Base-by-base conservation (phyloP, 169 alveolate species). In the Plasmodium knowlesi region DNA sequence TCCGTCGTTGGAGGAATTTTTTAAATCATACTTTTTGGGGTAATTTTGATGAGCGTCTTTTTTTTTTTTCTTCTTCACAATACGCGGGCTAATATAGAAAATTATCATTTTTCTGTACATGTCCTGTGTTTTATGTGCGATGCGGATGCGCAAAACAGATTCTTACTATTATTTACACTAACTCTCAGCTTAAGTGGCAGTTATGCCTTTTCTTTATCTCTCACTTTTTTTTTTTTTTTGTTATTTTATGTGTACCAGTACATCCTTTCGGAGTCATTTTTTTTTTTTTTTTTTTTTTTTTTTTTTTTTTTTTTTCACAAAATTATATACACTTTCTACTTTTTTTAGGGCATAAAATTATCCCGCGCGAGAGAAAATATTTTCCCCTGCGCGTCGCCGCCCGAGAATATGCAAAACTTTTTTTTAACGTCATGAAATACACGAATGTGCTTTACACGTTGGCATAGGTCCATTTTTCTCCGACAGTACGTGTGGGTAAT, bases 21-120 rank as follows among this genome's bases (percentile, higher is more conserved):
- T 61, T 61, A 61, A 61, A 61, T n/a, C 32, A 8, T 61, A 0
- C 74, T 61, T 61, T 34, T 46, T n/a, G n/a, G 57, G 57, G 74
- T 61, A 61, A 61, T 14, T 61, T n/a, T 61, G 28, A 61, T n/a
- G 74, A 61, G 74, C 74, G 74, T 61, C 74, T 61, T 61, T 61
- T 61, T 61, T 61, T 61, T 61, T 61, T 61, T 61, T 61, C 19
- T 61, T 57, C 22, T 61, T 25, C 32, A 61, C 32, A 8, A 61
- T 25, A 14, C 74, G 32, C 32, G 14, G 28, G 34, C 19, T 61
- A 4, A 34, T 9, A 25, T 25, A 61, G 74, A 2, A 61, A 61
- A 61, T 61, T 61, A 22, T 61, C 34, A n/a, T 0, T 61, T 61
- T 61, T 61, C 5, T 61, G 34, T 61, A 19, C 74, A 61, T 22